A percentile compares a stretch with the other conserved stretches of the same genome.
Evolutionary conservation across 257 asterid species (phyloP).

Genomic region (Capsicum chinense): DNA sequence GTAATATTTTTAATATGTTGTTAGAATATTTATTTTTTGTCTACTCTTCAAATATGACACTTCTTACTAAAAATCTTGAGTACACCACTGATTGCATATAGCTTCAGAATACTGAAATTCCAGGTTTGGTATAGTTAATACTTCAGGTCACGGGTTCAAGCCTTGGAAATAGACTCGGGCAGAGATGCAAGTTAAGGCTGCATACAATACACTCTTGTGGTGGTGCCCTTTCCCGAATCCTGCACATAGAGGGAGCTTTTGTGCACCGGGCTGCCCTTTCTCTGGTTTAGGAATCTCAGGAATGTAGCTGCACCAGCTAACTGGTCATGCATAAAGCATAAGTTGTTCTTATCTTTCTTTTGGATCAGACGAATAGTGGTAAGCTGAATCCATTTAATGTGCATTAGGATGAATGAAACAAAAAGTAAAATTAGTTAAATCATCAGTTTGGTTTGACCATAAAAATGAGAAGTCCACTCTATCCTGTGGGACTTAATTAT

Average conservation of each 20-base stretch:
- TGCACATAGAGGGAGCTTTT: too few relatives aligned
- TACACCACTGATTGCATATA: too few relatives aligned
- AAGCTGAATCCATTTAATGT: neutral
- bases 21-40: too few relatives aligned
- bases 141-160: too few relatives aligned
- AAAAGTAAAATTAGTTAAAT: neutral
- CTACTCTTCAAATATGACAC: too few relatives aligned
- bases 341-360: neutral
- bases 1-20: too few relatives aligned
- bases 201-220: too few relatives aligned
- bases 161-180: too few relatives aligned
- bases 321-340: conserved; percentile 29
- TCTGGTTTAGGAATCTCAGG: conserved; percentile 8
- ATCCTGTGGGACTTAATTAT: neutral
- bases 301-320: conserved; percentile 27
- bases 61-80: too few relatives aligned
- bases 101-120: neutral
- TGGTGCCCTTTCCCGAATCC: too few relatives aligned
- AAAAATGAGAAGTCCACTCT: neutral
- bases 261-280: too few relatives aligned
- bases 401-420: conserved; percentile 8
- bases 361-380: neutral
- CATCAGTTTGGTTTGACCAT: neutral
- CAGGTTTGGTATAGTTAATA: neutral
- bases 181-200: too few relatives aligned